Conservation (phyloP, 2,329 filamentous ascomycete genomes). For the Pseudogymnoascus sp. region DNA sequence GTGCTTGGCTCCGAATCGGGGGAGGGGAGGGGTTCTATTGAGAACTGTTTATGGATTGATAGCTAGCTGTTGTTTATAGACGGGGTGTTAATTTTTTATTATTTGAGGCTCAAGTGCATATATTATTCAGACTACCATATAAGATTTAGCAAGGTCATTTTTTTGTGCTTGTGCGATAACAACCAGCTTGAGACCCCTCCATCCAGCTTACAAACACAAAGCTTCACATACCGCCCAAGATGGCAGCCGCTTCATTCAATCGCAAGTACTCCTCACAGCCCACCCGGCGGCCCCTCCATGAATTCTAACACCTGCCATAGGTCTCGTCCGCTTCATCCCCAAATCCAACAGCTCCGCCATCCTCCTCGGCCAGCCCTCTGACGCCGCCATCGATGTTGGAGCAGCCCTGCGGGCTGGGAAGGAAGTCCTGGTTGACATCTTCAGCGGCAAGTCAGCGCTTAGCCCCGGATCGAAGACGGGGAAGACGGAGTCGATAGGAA, state of each 20-base stretch:
- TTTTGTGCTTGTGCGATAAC: not conserved
- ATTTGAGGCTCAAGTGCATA: conserved; percentile 2
- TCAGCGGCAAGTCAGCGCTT: conserved; percentile 50
- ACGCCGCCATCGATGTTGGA: conserved; percentile 47
- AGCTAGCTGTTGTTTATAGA: not conserved
- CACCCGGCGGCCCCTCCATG: not conserved
- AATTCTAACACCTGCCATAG: conserved; percentile 26
- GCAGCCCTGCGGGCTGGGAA: conserved; percentile 46
- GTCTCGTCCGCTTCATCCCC: conserved; percentile 52
- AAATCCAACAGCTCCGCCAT: conserved; percentile 39
- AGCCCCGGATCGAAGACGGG: conserved; percentile 44
- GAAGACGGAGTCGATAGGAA: conserved; percentile 34
- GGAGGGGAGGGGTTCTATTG: not conserved
- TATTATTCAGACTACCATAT: not conserved
- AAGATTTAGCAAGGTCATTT: not conserved
- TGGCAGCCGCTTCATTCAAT: conserved; percentile 2
- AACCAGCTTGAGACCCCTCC: not conserved
- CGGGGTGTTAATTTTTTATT: not conserved
- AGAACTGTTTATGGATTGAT: not conserved
- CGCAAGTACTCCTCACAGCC: conserved; percentile 4
- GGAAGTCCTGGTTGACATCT: conserved; percentile 48
- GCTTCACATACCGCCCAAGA: not conserved
- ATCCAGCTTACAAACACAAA: not conserved
- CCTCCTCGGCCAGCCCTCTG: conserved; percentile 48
- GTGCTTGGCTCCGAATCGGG: no score